Evolutionary conservation across 805 yeast species (phyloP), one percentile per base, ranked within the genome.

Genomic region (Cyberlindnera americana): DNA sequence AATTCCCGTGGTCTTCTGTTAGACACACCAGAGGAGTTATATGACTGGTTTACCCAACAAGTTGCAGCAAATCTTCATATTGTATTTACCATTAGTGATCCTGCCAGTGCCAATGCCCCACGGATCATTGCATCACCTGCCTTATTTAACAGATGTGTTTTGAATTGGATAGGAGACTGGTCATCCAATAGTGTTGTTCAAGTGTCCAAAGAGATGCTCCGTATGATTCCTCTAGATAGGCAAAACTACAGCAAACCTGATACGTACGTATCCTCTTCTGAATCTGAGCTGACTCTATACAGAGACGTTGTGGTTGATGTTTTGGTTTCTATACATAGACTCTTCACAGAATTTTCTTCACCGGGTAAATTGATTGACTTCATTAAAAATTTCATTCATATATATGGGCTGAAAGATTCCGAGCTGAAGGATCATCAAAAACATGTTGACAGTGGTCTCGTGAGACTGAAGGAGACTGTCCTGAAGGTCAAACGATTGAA

Each of bases 111-210:
- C 2, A 29, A 40, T 6, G 48, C 57, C 8, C 67, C 80, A 0
- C 73, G 71, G 15, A 68, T 81, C 12, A 69, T 82, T 2, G 68
- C 88, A 0, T 90, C 96, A 0, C 95, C 96, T 0, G 97, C 97
- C 0, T 64, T 90, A 24, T 81, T 87, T 61, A 90, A 90, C 54
- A 67, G 98, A 54, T 90, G 97, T 66, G 95, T 87, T 2, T 61
- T 91, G 27, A 77, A 82, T 53, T 86, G 91, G 89, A 78, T 88
- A 82, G 95, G 95, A 5, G 78, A 78, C 38, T 90, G 97, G 96
- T 68, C 81, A 0, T 43, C 49, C 4, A 43, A 53, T 0, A 64
- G 88, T 0, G 57, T 81, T 35, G 38, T 46, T 6, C 75, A 77
- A 35, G 76, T 88, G 24, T 76, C 82, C 0, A 40, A 51, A 0